A percentile compares a stretch with the other conserved stretches of the same genome.
phyloP scores from a whole-genome alignment of 1,284 basidiomycete genomes.

The Cryptococcus sp. region DNA sequence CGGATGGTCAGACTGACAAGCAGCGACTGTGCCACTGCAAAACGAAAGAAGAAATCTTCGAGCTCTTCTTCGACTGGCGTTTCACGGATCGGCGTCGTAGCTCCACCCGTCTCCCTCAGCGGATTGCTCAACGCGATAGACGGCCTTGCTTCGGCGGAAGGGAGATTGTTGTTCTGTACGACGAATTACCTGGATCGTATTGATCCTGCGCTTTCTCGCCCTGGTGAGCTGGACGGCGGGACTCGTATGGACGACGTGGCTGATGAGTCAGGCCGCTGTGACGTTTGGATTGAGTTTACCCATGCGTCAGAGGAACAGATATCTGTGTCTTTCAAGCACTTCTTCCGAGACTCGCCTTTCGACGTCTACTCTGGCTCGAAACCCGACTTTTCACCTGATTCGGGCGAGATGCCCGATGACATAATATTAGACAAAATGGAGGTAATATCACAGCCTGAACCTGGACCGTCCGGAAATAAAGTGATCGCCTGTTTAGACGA shows the following conservation, averaged over 20 bases:
- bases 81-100: too few species aligned
- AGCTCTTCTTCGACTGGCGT: too few species aligned
- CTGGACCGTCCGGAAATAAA: too few species aligned
- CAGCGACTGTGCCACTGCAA: background rate
- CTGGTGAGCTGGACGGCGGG: slow-evolving; percentile 14
- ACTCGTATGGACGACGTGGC: background rate
- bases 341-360: too few species aligned
- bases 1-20: slow-evolving; percentile 1
- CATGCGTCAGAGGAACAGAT: slow-evolving; percentile 69
- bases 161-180: slow-evolving; percentile 67
- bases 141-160: slow-evolving; percentile 77
- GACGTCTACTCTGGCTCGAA: too few species aligned
- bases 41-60: background rate
- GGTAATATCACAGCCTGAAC: too few species aligned
- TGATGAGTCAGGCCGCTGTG: slow-evolving; percentile 67
- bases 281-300: slow-evolving; percentile 82
- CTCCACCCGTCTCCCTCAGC: slow-evolving; percentile 70
- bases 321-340: slow-evolving; percentile 65
- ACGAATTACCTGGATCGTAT: slow-evolving; percentile 71
- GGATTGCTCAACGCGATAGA: slow-evolving; percentile 77
- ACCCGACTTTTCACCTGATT: too few species aligned
- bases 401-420: too few species aligned
- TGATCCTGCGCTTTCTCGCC: slow-evolving; percentile 67
- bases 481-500: too few species aligned
- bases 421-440: too few species aligned